Conservation (phyloP, 495 filamentous ascomycete genomes). For the Cercophora scortea region DNA sequence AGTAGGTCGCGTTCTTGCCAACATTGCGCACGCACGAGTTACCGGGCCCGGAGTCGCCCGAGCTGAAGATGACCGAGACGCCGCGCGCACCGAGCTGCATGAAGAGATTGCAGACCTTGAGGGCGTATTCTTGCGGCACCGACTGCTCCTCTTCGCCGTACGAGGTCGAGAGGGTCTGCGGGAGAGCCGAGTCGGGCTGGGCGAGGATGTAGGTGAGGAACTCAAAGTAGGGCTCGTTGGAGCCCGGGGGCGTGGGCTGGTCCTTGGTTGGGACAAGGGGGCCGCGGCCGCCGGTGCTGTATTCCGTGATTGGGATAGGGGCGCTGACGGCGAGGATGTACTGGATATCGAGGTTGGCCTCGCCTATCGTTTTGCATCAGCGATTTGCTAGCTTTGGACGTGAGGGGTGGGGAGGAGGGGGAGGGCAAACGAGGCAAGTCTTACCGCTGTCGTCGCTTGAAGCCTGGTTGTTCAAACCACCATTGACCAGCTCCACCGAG, state of each 20-base stretch:
- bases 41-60: conserved; percentile 68
- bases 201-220: conserved; percentile 52
- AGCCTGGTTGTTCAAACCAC: conserved; percentile 36
- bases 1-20: conserved; percentile 51
- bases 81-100: conserved; percentile 63
- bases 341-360: conserved; percentile 75
- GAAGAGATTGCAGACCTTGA: conserved; percentile 61
- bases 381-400: not conserved
- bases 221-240: conserved; percentile 73
- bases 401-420: not conserved
- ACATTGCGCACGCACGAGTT: conserved; percentile 61
- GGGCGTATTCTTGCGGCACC: conserved; percentile 58
- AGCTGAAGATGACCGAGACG: conserved; percentile 65
- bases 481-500: conserved; percentile 53
- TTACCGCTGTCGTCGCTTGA: conserved; percentile 23
- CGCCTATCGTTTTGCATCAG: conserved; percentile 16
- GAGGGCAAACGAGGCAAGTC: not conserved
- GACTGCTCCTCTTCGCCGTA: conserved; percentile 80
- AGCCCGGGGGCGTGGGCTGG: conserved; percentile 41
- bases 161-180: conserved; percentile 67
- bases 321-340: conserved; percentile 49
- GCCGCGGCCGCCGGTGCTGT: conserved; percentile 35
- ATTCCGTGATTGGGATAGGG: conserved; percentile 31
- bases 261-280: conserved; percentile 52
- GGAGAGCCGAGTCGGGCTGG: conserved; percentile 42